Conservation (phyloP, 768 basidiomycete genomes). For the Rhodotorula paludigena region DNA sequence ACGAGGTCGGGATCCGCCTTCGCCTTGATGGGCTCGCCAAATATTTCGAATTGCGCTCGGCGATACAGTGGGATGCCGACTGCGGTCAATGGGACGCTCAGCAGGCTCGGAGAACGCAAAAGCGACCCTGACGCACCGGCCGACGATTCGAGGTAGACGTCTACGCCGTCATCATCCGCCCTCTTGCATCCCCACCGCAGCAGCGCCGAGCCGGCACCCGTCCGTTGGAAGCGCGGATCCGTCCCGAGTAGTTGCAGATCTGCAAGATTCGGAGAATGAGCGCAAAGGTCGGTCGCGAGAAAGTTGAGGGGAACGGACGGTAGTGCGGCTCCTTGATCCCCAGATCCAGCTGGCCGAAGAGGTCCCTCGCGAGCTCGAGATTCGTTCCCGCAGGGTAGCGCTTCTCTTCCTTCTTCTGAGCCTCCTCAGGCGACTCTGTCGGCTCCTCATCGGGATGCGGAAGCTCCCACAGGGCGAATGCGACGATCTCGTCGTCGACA, state of each 20-base stretch:
- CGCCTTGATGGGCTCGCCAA: not conserved
- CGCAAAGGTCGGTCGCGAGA: no score
- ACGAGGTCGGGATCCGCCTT: not conserved
- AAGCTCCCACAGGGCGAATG: not conserved
- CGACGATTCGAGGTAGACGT: not conserved
- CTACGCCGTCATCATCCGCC: slow-evolving; percentile 1
- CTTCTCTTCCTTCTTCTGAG: not conserved
- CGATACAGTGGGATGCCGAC: not conserved
- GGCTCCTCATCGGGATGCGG: not conserved
- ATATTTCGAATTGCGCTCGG: not conserved
- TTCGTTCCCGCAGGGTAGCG: not conserved
- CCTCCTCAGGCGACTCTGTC: not conserved
- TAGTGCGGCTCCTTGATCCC: not conserved
- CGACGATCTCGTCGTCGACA: not conserved
- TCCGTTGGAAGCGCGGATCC: not conserved
- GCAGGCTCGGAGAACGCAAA: not conserved
- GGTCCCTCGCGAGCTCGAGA: not conserved
- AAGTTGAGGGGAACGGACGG: not conserved
- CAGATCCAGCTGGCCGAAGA: not conserved
- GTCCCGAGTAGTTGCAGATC: slow-evolving; percentile 6
- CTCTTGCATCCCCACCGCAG: not conserved
- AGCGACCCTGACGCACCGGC: not conserved
- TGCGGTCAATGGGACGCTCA: not conserved
- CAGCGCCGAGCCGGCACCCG: not conserved
- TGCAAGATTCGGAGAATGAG: not conserved